Percentiles rank a stretch among this genome's conserved stretches.
Evolutionary conservation across 1,284 basidiomycete species (phyloP).

Genomic region (Schizopora paradoxa): DNA sequence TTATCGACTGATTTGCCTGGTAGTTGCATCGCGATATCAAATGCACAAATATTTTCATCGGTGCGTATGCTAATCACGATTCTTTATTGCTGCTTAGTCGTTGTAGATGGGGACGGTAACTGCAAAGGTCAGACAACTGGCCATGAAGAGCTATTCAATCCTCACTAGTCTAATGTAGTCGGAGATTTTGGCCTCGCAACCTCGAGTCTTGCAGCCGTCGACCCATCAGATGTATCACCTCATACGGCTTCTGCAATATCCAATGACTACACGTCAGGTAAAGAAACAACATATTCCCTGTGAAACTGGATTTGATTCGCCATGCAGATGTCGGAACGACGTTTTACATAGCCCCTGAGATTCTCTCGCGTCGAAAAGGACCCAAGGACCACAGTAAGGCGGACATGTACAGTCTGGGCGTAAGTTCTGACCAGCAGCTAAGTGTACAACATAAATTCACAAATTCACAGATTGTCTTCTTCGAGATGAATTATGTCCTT

Average conservation of each 20-base stretch:
- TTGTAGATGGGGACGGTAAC: no score
- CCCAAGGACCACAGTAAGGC: conserved; percentile 71
- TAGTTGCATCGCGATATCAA: conserved; percentile 91
- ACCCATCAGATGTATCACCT: conserved; percentile 57
- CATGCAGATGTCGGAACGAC: conserved; percentile 83
- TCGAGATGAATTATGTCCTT: conserved; percentile 93
- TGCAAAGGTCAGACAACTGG: no score
- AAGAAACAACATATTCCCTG: conserved; percentile 12
- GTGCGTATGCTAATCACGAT: conserved; percentile 33
- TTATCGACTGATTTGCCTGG: conserved; percentile 8
- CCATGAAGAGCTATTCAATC: neutral
- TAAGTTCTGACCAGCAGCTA: conserved; percentile 34
- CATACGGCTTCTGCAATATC: conserved; percentile 41
- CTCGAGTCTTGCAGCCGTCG: conserved; percentile 72
- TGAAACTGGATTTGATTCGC: conserved; percentile 9
- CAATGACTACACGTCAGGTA: conserved; percentile 74
- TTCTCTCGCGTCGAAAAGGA: conserved; percentile 56
- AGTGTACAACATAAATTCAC: conserved; percentile 1
- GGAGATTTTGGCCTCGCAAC: conserved; percentile 94
- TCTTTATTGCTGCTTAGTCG: no score
- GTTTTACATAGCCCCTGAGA: conserved; percentile 91
- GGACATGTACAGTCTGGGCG: conserved; percentile 92
- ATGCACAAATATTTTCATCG: conserved; percentile 87
- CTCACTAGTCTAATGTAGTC: conserved; percentile 79
- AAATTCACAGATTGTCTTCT: conserved; percentile 77